Conservation (phyloP, 1,284 basidiomycete genomes). For the Ganoderma lingzhi region DNA sequence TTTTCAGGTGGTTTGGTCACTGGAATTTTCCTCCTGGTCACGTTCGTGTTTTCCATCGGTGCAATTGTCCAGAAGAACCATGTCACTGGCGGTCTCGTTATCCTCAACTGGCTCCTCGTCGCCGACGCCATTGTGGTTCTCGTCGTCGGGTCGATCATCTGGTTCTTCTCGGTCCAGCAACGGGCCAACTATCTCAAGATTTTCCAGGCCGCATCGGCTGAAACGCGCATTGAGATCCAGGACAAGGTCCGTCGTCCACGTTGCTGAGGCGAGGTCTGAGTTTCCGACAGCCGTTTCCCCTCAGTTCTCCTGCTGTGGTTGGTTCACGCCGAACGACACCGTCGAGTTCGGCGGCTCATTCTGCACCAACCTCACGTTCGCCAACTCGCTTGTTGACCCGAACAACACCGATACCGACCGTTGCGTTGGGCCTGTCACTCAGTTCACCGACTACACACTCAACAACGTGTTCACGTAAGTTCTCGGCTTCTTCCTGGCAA, state of each 20-base stretch:
- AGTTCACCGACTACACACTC: conserved; percentile 72
- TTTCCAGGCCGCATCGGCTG: conserved; percentile 58
- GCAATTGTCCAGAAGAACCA: conserved; percentile 77
- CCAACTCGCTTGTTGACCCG: conserved; percentile 53
- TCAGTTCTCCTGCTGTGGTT: conserved; percentile 85
- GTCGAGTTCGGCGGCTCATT: conserved; percentile 65
- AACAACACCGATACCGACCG: conserved; percentile 47
- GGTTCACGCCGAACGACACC: conserved; percentile 71
- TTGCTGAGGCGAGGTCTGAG: neutral
- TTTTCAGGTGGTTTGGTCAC: conserved; percentile 72
- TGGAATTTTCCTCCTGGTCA: conserved; percentile 72
- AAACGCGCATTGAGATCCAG: conserved; percentile 68
- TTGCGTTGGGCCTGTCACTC: conserved; percentile 73
- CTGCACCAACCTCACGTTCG: conserved; percentile 63
- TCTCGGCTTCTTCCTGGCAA: conserved; percentile 1
- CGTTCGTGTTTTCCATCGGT: conserved; percentile 72
- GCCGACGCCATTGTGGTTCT: conserved; percentile 65
- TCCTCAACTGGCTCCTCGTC: conserved; percentile 79
- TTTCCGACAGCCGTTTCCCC: neutral
- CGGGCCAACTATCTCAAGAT: conserved; percentile 68
- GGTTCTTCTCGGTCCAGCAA: conserved; percentile 81
- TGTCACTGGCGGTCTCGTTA: conserved; percentile 69
- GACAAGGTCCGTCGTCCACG: conserved; percentile 60
- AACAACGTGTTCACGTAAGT: conserved; percentile 86
- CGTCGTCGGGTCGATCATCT: conserved; percentile 73